Evolutionary conservation across 179 eudicot genomes (phyloP).

Genomic region (Heliamphora pulchella): DNA sequence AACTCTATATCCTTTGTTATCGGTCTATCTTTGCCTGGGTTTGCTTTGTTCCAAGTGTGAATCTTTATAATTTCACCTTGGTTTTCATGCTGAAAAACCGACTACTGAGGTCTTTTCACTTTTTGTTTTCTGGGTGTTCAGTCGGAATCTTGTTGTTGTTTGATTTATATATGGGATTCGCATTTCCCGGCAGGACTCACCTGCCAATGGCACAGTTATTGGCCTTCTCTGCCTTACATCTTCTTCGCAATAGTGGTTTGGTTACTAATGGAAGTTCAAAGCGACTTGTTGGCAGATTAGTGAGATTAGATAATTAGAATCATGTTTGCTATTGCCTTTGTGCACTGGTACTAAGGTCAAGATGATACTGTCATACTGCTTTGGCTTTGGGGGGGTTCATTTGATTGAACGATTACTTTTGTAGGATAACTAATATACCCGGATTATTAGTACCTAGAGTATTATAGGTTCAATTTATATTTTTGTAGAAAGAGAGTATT

Average conservation of each 20-base stretch:
- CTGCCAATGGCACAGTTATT: background rate
- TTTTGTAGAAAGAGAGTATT: too few species aligned
- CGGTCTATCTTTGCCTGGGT: background rate
- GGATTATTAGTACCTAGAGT: too few species aligned
- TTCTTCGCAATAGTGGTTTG: background rate
- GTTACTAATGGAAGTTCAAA: background rate
- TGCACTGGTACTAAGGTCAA: too few species aligned
- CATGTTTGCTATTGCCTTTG: too few species aligned
- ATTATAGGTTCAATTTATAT: too few species aligned
- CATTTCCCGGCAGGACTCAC: conserved; percentile 11
- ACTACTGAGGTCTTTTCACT: background rate
- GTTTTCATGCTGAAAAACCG: conserved; percentile 11
- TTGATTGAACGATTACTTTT: too few species aligned
- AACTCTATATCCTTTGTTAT: conserved; percentile 13
- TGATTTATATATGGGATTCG: background rate
- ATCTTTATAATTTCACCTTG: conserved; percentile 7
- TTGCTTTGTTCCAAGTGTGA: conserved; percentile 4
- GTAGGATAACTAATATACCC: too few species aligned
- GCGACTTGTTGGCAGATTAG: too few species aligned
- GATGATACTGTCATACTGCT: too few species aligned
- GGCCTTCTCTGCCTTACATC: background rate
- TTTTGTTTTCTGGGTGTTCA: conserved; percentile 9
- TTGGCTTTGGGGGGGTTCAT: too few species aligned
- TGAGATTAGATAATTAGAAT: too few species aligned
- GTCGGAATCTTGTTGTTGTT: conserved; percentile 12